Percentiles rank a stretch among this genome's conserved stretches.
These are phyloP conservation scores for Macaranga tanarius DNA, from an alignment of 441 rosid species.

Conservation along the genomic window DNA sequence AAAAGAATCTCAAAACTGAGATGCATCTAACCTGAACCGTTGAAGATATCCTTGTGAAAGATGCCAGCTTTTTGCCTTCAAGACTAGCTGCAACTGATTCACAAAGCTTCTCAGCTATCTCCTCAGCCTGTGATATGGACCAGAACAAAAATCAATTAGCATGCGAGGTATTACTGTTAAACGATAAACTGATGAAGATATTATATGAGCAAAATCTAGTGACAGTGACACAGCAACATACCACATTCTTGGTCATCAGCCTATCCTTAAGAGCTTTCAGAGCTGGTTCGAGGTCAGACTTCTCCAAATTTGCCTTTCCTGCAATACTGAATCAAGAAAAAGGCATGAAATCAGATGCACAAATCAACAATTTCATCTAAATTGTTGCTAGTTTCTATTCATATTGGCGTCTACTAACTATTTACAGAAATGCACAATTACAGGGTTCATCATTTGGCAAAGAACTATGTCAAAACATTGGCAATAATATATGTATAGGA, in stretches of 20 bases:
- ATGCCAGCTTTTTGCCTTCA: slow-evolving; percentile 92
- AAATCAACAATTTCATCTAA: neutral
- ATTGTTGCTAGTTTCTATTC: neutral
- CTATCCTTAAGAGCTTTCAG: slow-evolving; percentile 93
- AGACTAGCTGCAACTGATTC: slow-evolving; percentile 95
- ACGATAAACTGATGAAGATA: neutral
- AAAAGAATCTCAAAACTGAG: neutral
- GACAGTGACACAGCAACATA: slow-evolving; percentile 41
- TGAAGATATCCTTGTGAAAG: slow-evolving; percentile 93
- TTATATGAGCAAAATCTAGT: neutral
- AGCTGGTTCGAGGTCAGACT: slow-evolving; percentile 88
- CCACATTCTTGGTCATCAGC: slow-evolving; percentile 99
- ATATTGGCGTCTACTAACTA: neutral
- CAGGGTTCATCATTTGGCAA: neutral
- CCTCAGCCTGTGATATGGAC: slow-evolving; percentile 72
- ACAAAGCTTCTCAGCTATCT: slow-evolving; percentile 96
- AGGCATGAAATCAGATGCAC: neutral
- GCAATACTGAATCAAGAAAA: slow-evolving; percentile 67
- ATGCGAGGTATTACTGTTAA: neutral
- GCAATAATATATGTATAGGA: neutral
- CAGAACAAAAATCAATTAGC: slow-evolving; percentile 11
- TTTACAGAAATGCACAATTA: neutral
- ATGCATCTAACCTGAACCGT: slow-evolving; percentile 74
- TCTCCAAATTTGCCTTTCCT: slow-evolving; percentile 93
- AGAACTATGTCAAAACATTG: neutral